phyloP scores from a whole-genome alignment of 805 yeast genomes.

The Myxozyma nipponensis region DNA sequence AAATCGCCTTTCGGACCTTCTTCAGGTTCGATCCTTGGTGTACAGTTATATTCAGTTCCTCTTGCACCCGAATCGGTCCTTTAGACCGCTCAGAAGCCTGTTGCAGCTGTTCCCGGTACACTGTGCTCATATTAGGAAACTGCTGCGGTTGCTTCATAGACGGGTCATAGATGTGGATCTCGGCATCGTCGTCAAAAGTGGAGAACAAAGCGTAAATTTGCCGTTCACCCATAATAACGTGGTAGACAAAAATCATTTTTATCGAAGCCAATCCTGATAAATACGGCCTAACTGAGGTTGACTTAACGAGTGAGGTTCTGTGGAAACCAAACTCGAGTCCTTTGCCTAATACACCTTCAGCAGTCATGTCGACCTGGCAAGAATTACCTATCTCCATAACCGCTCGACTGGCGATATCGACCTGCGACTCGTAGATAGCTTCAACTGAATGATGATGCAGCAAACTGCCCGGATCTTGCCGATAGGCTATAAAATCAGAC shows the following conservation, averaged over 20 bases:
- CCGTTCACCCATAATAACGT: conserved; percentile 67
- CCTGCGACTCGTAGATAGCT: conserved; percentile 73
- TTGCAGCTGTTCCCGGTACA: conserved; percentile 48
- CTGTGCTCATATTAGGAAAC: conserved; percentile 51
- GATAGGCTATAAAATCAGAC: conserved; percentile 51
- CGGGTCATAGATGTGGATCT: conserved; percentile 63
- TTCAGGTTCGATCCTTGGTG: conserved; percentile 52
- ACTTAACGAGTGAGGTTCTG: conserved; percentile 30
- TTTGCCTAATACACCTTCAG: conserved; percentile 78
- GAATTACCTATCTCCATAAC: conserved; percentile 73
- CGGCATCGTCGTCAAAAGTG: conserved; percentile 50
- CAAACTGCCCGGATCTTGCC: conserved; percentile 55
- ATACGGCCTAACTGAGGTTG: conserved; percentile 47
- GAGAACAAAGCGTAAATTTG: conserved; percentile 67
- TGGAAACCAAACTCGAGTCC: conserved; percentile 86
- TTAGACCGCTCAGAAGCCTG: conserved; percentile 38
- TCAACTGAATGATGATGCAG: conserved; percentile 57
- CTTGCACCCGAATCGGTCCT: conserved; percentile 50
- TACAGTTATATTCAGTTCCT: conserved; percentile 52
- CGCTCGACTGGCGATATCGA: conserved; percentile 66
- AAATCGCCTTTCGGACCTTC: conserved; percentile 54
- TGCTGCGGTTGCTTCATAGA: conserved; percentile 57
- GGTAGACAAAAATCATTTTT: conserved; percentile 57
- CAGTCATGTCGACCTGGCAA: conserved; percentile 63
- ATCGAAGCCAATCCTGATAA: conserved; percentile 41